Evolutionary conservation across 371 early-diverging fungal genomes (phyloP).

Genomic region (Chytridium lagenaria): DNA sequence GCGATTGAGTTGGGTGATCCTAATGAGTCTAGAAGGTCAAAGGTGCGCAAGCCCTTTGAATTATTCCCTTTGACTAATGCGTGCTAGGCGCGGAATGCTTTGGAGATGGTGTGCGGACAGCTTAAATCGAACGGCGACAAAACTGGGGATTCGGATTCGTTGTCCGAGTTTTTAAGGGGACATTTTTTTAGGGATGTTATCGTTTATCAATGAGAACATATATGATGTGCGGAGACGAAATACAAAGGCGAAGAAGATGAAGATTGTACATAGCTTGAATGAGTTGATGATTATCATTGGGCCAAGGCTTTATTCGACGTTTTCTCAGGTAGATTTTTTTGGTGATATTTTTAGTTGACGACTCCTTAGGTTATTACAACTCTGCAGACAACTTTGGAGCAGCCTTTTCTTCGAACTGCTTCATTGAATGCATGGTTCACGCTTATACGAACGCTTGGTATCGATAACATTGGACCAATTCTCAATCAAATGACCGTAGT

Average conservation of each 20-base stretch:
- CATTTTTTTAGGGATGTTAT: constrained; percentile 59
- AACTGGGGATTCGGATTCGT: not conserved
- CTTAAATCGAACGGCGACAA: constrained; percentile 4
- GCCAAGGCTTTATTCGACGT: constrained; percentile 25
- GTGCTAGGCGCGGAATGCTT: constrained; percentile 31
- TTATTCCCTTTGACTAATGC: constrained; percentile 8
- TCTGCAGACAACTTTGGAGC: constrained; percentile 45
- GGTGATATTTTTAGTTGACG: not conserved
- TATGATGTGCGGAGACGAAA: constrained; percentile 12
- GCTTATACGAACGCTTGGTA: constrained; percentile 33
- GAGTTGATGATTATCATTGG: constrained; percentile 44
- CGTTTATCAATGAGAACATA: constrained; percentile 53
- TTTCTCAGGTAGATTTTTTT: constrained; percentile 39
- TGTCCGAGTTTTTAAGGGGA: constrained; percentile 48
- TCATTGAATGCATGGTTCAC: constrained; percentile 46
- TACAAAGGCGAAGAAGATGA: constrained; percentile 28
- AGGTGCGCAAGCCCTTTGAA: constrained; percentile 13
- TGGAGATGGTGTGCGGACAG: constrained; percentile 15
- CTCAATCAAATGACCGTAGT: constrained; percentile 37
- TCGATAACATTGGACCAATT: constrained; percentile 34
- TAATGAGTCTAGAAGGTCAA: constrained; percentile 16
- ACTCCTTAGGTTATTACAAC: constrained; percentile 52
- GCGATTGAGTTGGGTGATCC: constrained; percentile 46
- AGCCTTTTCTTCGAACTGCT: constrained; percentile 24
- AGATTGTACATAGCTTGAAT: constrained; percentile 32